phyloP scores from a whole-genome alignment of 2,329 filamentous ascomycete species.

The Ascomycota sp. region DNA sequence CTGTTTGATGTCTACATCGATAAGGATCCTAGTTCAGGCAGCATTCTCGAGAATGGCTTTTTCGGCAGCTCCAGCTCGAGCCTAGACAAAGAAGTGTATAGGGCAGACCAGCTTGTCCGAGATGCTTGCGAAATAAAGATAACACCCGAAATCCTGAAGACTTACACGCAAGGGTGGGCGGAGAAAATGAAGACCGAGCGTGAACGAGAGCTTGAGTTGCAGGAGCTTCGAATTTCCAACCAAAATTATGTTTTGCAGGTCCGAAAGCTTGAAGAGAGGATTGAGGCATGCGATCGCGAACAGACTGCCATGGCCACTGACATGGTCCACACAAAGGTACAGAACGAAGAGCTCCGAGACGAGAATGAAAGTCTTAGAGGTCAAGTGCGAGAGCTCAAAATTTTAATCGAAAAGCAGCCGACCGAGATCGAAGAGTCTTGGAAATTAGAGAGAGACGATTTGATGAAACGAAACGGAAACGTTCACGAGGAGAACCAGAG shows the following conservation, averaged over 20 bases:
- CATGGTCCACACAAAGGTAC: constrained; percentile 76
- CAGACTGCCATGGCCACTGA: constrained; percentile 83
- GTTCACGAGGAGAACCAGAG: constrained; percentile 84
- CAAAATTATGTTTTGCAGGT: constrained; percentile 50
- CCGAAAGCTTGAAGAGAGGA: constrained; percentile 69
- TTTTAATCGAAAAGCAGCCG: constrained; percentile 76
- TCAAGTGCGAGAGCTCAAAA: constrained; percentile 68
- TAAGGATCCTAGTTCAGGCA: constrained; percentile 75
- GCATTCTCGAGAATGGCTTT: constrained; percentile 88
- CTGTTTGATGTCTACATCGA: constrained; percentile 96
- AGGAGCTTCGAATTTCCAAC: constrained; percentile 48
- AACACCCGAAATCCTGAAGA: constrained; percentile 59
- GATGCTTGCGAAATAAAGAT: constrained; percentile 82
- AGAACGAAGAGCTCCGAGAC: constrained; percentile 77
- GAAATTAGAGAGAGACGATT: constrained; percentile 67
- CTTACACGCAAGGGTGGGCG: constrained; percentile 77
- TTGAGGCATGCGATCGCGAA: constrained; percentile 74
- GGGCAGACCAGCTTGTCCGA: constrained; percentile 78
- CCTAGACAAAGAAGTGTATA: constrained; percentile 86
- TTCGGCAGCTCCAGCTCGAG: constrained; percentile 83
- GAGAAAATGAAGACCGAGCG: constrained; percentile 70
- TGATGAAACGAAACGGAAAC: constrained; percentile 82
- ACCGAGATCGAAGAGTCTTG: constrained; percentile 68
- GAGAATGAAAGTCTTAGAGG: constrained; percentile 73
- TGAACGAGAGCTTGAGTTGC: constrained; percentile 64